Conservation (phyloP, 495 filamentous ascomycete species). For the Xylaria intraflava region DNA sequence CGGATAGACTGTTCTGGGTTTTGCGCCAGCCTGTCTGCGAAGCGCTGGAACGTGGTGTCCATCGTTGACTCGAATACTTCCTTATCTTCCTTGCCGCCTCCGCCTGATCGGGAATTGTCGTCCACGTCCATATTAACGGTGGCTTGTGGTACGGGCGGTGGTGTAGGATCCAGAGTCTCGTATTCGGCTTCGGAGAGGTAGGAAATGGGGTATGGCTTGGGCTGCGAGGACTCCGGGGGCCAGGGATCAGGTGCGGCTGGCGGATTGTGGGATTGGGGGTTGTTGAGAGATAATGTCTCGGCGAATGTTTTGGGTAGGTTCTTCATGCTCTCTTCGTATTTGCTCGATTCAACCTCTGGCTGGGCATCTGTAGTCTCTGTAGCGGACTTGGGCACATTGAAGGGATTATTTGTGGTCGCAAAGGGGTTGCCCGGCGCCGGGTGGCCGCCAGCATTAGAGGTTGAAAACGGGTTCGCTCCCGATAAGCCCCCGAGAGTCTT, state of each 20-base stretch:
- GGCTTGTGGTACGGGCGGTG: slow-evolving; percentile 35
- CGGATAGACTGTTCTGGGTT: slow-evolving; percentile 93
- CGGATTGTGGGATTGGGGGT: slow-evolving; percentile 26
- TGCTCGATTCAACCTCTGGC: slow-evolving; percentile 7
- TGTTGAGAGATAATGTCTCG: slow-evolving; percentile 45
- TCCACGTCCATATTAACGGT: slow-evolving; percentile 53
- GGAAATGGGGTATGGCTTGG: slow-evolving; percentile 63
- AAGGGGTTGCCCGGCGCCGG: slow-evolving; percentile 24
- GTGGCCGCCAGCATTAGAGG: not conserved
- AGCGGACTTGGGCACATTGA: slow-evolving; percentile 10
- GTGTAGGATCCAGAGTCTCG: slow-evolving; percentile 64
- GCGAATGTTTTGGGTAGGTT: slow-evolving; percentile 69
- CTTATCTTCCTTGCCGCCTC: slow-evolving; percentile 60
- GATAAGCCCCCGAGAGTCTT: slow-evolving; percentile 26
- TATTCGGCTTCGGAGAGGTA: slow-evolving; percentile 84
- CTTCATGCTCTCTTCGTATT: slow-evolving; percentile 17
- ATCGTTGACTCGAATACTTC: slow-evolving; percentile 76
- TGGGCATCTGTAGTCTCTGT: slow-evolving; percentile 19
- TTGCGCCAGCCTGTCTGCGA: slow-evolving; percentile 79
- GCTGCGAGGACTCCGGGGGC: slow-evolving; percentile 60
- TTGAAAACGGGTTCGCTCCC: slow-evolving; percentile 42
- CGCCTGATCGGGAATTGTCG: slow-evolving; percentile 33
- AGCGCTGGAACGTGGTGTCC: slow-evolving; percentile 85
- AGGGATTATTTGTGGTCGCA: slow-evolving; percentile 22
- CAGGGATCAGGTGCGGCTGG: slow-evolving; percentile 57